phyloP scores from a whole-genome alignment of 2,329 filamentous ascomycete genomes.

The Diplocarpon rosae region DNA sequence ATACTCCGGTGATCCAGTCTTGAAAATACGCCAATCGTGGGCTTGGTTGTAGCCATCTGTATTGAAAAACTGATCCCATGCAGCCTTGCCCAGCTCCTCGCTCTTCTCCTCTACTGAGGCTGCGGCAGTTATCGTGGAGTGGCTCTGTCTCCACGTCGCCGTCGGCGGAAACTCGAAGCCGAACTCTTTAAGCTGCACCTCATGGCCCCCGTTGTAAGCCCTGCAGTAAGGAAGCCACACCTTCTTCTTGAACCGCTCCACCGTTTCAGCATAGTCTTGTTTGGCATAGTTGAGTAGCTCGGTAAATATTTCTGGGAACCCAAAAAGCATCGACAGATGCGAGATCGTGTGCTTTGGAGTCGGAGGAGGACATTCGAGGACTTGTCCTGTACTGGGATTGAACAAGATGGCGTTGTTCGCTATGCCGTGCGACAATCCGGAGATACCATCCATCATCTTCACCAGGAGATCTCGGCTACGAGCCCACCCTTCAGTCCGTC shows the following conservation, averaged over 20 bases:
- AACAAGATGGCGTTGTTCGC: constrained; percentile 33
- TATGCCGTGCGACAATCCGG: not conserved
- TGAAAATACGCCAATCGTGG: constrained; percentile 1
- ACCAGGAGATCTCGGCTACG: not conserved
- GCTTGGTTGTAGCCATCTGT: not conserved
- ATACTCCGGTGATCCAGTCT: not conserved
- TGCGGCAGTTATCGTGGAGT: constrained; percentile 1
- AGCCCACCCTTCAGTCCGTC: not conserved
- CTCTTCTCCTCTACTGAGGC: constrained; percentile 1
- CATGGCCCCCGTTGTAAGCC: constrained; percentile 2
- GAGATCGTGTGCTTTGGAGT: constrained; percentile 42
- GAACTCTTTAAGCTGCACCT: not conserved
- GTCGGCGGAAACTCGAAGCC: not conserved
- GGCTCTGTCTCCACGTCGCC: constrained; percentile 3
- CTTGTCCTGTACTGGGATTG: constrained; percentile 37
- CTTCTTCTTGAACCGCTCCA: not conserved
- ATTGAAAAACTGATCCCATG: constrained; percentile 1
- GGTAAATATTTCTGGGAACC: constrained; percentile 44
- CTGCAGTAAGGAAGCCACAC: constrained; percentile 1
- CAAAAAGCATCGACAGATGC: constrained; percentile 47
- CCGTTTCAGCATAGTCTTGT: not conserved
- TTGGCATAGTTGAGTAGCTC: constrained; percentile 38
- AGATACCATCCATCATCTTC: not conserved
- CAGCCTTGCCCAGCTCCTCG: not conserved
- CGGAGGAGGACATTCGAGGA: constrained; percentile 34